phyloP scores from a whole-genome alignment of 371 early-diverging fungal genomes.

The Gilbertella persicaria region DNA sequence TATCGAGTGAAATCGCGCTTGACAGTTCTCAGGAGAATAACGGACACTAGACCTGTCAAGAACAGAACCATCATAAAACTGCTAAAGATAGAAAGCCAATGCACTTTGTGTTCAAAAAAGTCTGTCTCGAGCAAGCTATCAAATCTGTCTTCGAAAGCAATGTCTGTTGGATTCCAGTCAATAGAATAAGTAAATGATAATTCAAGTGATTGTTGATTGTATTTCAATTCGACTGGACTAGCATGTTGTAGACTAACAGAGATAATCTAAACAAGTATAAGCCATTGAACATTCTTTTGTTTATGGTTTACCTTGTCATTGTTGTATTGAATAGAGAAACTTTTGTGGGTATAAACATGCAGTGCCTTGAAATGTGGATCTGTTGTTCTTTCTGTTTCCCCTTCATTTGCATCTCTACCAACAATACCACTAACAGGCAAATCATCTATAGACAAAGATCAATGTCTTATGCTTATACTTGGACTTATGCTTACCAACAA shows the following conservation, averaged over 20 bases:
- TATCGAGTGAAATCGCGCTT: conserved; percentile 80
- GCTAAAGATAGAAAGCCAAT: conserved; percentile 86
- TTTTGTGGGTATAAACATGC: conserved; percentile 66
- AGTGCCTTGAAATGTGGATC: conserved; percentile 30
- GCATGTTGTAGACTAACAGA: conserved; percentile 45
- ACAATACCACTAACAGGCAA: conserved; percentile 60
- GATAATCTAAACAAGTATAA: conserved; percentile 47
- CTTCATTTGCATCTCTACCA: conserved; percentile 27
- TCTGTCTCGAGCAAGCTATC: conserved; percentile 70
- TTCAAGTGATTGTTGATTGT: conserved; percentile 24
- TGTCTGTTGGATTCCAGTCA: conserved; percentile 58
- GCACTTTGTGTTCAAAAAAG: conserved; percentile 84
- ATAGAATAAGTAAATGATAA: conserved; percentile 78
- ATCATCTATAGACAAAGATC: conserved; percentile 42
- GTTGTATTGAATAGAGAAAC: conserved; percentile 65
- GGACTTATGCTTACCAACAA: conserved; percentile 50
- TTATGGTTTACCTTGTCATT: conserved; percentile 40
- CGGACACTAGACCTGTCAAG: conserved; percentile 74
- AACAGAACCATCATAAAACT: conserved; percentile 86
- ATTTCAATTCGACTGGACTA: conserved; percentile 37
- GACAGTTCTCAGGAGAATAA: conserved; percentile 74
- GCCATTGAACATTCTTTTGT: too few relatives aligned
- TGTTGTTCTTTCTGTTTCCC: conserved; percentile 13
- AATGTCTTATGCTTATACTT: background rate
- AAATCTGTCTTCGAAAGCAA: conserved; percentile 67